phyloP scores from a whole-genome alignment of 2,329 filamentous ascomycete genomes.

The Pestalotiopsis sp. region DNA sequence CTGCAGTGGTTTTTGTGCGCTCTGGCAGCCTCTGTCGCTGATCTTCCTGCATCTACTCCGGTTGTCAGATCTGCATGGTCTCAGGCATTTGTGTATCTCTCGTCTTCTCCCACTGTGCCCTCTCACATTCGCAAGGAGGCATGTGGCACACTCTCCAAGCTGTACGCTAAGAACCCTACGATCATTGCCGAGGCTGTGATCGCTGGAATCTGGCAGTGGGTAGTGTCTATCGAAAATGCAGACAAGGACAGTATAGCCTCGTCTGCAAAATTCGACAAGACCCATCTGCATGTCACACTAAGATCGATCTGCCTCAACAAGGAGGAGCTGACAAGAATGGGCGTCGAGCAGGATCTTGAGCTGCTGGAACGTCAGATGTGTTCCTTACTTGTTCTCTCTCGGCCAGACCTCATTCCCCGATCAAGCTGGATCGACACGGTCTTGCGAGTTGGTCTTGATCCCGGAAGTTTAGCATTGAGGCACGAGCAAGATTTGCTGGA shows the following conservation, averaged over 20 bases:
- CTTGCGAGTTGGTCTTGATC: conserved; percentile 77
- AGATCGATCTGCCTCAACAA: conserved; percentile 63
- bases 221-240: conserved; percentile 63
- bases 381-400: conserved; percentile 74
- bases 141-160: conserved; percentile 57
- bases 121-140: conserved; percentile 65
- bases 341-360: conserved; percentile 43
- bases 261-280: conserved; percentile 62
- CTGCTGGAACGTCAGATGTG: conserved; percentile 70
- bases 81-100: conserved; percentile 78
- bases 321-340: conserved; percentile 47
- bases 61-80: conserved; percentile 72
- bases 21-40: conserved; percentile 60
- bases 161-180: conserved; percentile 62
- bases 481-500: conserved; percentile 65
- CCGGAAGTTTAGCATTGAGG: conserved; percentile 71
- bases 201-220: conserved; percentile 78
- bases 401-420: conserved; percentile 73
- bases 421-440: conserved; percentile 89
- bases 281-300: conserved; percentile 62
- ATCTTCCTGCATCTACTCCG: conserved; percentile 50
- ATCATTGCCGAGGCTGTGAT: conserved; percentile 65
- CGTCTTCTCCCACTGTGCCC: conserved; percentile 63
- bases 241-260: conserved; percentile 77
- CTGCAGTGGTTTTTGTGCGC: conserved; percentile 74